Evolutionary conservation across 164 flowering plant genomes (phyloP), one percentile per base, ranked within the genome.

Genomic region (Tetracentron sinense): DNA sequence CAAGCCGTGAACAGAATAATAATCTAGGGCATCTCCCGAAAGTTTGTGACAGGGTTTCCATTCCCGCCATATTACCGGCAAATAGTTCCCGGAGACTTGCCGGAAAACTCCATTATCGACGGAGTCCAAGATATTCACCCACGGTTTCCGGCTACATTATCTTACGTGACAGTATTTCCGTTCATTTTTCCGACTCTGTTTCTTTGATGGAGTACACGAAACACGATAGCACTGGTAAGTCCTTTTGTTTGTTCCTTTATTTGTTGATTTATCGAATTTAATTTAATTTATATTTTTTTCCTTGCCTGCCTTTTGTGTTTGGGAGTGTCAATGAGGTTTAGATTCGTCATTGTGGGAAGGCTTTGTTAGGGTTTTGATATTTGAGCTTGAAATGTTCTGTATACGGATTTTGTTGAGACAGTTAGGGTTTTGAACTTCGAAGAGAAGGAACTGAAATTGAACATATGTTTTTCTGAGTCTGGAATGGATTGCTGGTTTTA

Each of bases 201-300:
- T 33, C 16, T 19, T 33, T 15, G 16, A 56, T 56, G 60, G 44
- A 56, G 3, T 56, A n/a, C 7, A 12, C 15, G 46, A 56, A 56
- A 15, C 26, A 31, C 12, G 60, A 56, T 56, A 56, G 60, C 26
- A 56, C 44, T n/a, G 60, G 60, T 56, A 33, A 56, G 25, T 56
- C 42, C 21, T 33, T 33, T 21, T 6, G 0, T 33, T 31, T 22
- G 5, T 10, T 33, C 60, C 60, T 7, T 21, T 33, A 1, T 53
- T 11, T 17, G 3, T 19, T 4, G 1, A 19, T 55, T 26, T 55
- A 5, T 55, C 12, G 10, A 6, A 11, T 55, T 53, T 53, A 10
- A 1, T 53, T 53, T 53, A 2, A 21, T 53, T 53, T 21, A n/a
- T n/a, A n/a, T n/a, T n/a, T n/a, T n/a, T n/a, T n/a, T n/a, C n/a